Conservation (phyloP, 768 basidiomycete species). For the Botryobasidium botryosum region DNA sequence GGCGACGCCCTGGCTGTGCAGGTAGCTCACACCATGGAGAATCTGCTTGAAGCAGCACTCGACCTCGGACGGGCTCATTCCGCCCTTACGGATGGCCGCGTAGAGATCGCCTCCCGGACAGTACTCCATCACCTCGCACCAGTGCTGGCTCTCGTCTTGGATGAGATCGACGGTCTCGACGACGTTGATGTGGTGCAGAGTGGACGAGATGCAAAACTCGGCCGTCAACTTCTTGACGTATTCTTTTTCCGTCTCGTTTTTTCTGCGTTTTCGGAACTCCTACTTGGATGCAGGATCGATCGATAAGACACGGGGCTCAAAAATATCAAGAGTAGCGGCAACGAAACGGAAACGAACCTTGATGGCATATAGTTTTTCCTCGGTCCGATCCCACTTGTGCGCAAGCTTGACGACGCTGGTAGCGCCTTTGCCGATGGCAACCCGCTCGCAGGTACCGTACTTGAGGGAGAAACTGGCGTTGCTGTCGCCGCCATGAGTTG, state of each 20-base stretch:
- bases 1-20: conserved; percentile 93
- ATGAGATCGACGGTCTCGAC: conserved; percentile 98
- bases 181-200: conserved; percentile 87
- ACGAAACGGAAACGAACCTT: conserved; percentile 43
- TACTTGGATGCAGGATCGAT: conserved; percentile 19
- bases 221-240: conserved; percentile 99
- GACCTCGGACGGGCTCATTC: conserved; percentile 80
- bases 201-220: conserved; percentile 94
- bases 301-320: conserved; percentile 1
- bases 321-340: conserved; percentile 3
- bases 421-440: conserved; percentile 96
- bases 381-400: conserved; percentile 94
- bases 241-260: conserved; percentile 98
- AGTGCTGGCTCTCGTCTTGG: conserved; percentile 91
- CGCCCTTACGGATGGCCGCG: conserved; percentile 95
- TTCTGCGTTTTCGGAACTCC: conserved; percentile 97
- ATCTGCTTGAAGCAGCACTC: conserved; percentile 99
- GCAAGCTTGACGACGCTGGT: conserved; percentile 91
- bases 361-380: conserved; percentile 95
- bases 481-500: conserved; percentile 39
- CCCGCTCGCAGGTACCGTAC: conserved; percentile 93
- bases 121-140: conserved; percentile 99
- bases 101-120: conserved; percentile 97
- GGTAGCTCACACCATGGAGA: conserved; percentile 68
- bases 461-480: conserved; percentile 57